Base-by-base conservation (phyloP, 2,329 filamentous ascomycete species). In the Aureobasidium sp. region DNA sequence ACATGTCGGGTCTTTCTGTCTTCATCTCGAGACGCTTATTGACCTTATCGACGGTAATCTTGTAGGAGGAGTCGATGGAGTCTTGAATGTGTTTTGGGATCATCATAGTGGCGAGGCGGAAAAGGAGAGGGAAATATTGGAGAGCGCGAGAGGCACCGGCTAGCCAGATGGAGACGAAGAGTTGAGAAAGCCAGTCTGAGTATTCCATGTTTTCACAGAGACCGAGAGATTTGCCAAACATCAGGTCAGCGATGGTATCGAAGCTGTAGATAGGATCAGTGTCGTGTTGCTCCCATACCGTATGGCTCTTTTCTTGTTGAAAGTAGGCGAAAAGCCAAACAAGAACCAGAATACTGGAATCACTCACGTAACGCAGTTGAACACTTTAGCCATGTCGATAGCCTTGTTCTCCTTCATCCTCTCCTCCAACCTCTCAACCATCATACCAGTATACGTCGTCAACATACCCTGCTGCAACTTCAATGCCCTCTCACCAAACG, bases 401-500 rank as follows among this genome's bases (percentile, higher is more conserved):
- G 52, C n/a, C 60, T 61, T 53, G 65, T 50, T 7, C 59, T 66
- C 25, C 21, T 58, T 52, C 32, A 61, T 52, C 30, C 41, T 54
- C 34, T 64, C 59, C n/a, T 62, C 62, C 10, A 78, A 65, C 2
- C 70, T 66, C 36, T 71, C 63, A 15, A 77, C 65, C 2, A 78
- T 66, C 29, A 76, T 68, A 60, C 76, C 71, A 27, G 74, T 73
- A 58, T 77, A 76, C 39, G 73, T 71, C 6, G 78, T 66, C 15
- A 75, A 64, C 0, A 78, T 65, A 3, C 65, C 55, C 63, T 78
- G 74, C 62, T 79, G 77, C 25, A 72, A 67, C 7, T 69, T 69
- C 32, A 79, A 63, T 1, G 75, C 76, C 55, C 74, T 74, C 47
- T 77, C 75, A 29, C 71, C 72, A 63, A 79, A 78, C 1, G 75